Evolutionary conservation across 1,284 basidiomycete genomes (phyloP), one percentile per base, ranked within the genome.

Genomic region (Stygiomarasmius scandens): DNA sequence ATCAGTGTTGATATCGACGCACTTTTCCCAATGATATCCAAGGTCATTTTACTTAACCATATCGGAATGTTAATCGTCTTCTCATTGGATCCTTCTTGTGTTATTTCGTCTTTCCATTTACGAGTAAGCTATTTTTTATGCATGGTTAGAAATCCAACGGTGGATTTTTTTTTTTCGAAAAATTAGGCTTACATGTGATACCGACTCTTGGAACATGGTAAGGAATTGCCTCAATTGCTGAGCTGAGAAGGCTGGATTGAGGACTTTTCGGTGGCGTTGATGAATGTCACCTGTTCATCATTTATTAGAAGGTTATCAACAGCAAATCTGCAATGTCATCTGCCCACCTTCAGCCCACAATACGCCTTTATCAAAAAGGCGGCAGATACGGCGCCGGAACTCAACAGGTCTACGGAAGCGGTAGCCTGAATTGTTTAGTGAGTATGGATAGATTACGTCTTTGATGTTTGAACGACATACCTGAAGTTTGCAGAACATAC

Each of bases 21-120:
- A 41, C 71, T 65, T 63, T 69, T 65, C 1, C 71, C 71, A 32
- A 74, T 65, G 41, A 69, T 64, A 56, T 74, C 72, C n/a, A 74
- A 61, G 2, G 71, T 66, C 19, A 64, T 54, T 8, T 65, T 64
- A 1, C 70, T 61, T 20, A 74, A 58, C 68, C 68, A 69, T 6
- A 53, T 24, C 1, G 49, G 45, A 38, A 67, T 50, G 11, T 67
- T 58, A 1, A 67, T 9, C n/a, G 56, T 36, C 16, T 23, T 32
- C 3, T 46, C 27, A 16, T 12, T 41, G 4, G n/a, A 19, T 9
- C 50, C 27, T n/a, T 49, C 38, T 27, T 14, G 36, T 23, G 56
- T 43, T n/a, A 63, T 27, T 23, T 32, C 27, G 5, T 58, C 58
- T 38, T 59, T 61, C 62, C 60, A 61, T 46, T 59, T 60, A 16